Base-by-base conservation (phyloP, 495 filamentous ascomycete genomes). In the Bacidia rubella region DNA sequence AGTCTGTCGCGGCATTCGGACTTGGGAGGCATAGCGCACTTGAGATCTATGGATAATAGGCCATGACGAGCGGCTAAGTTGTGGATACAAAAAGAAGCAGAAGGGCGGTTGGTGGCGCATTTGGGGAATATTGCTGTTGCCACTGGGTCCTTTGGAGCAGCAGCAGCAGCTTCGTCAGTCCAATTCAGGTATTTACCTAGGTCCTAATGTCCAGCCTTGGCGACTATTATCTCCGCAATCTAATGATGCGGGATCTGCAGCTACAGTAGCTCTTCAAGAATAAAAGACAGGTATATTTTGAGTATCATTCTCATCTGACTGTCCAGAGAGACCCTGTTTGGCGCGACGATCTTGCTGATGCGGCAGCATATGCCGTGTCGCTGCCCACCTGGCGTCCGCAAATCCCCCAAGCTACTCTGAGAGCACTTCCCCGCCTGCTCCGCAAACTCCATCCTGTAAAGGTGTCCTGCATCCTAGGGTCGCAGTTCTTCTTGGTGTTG, bases 401-500 rank as follows among this genome's bases (percentile, higher is more conserved):
- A 39, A 26, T 45, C 58, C 57, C 45, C 60, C 60, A 26, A 55
- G 49, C 49, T 57, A 58, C 47, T 53, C 47, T 47, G 54, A 58
- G 25, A 54, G 43, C 39, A 52, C 53, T 22, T 35, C 51, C n/a
- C 27, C 39, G 17, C 40, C 21, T 25, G 35, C 55, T 50, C 62
- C 62, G 38, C 64, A 66, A 17, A 42, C 61, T 51, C 50, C 57
- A 48, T 9, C 39, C 27, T 42, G 49, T 38, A 44, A 66, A 5
- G 70, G 67, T 23, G 65, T 65, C 25, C 62, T 81, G 41, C 80
- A 82, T 61, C 81, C 81, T 3, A 77, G 79, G 11, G 75, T 83
- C 29, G 81, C 81, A 21, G 77, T 82, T 47, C 70, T 84, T 29
- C 63, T 84, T 11, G 81, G 80, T 2, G 76, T 85, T 3, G 75